Percentiles rank a stretch among this genome's conserved stretches.
Evolutionary conservation across 2,329 filamentous ascomycete genomes (phyloP).

Genomic region (Fusarium clavum): DNA sequence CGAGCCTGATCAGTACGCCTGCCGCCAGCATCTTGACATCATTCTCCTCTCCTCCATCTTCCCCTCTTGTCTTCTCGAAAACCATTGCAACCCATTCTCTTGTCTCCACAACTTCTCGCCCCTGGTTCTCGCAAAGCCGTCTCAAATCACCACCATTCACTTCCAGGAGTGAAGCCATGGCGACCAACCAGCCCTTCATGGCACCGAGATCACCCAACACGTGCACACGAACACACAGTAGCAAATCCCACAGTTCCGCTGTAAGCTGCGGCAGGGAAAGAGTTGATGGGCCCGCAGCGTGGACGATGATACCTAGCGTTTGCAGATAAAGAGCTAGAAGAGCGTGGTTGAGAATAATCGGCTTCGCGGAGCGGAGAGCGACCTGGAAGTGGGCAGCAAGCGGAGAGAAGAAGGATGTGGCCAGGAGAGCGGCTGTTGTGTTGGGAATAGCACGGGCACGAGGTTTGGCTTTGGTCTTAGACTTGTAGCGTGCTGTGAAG

Average conservation of each 20-base stretch:
- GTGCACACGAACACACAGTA: conserved; percentile 74
- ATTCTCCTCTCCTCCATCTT: conserved; percentile 74
- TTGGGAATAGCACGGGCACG: conserved; percentile 74
- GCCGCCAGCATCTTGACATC: conserved; percentile 83
- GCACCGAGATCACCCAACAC: conserved; percentile 73
- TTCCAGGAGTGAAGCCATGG: conserved; percentile 83
- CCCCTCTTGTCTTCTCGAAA: conserved; percentile 71
- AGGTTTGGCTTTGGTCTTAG: conserved; percentile 51
- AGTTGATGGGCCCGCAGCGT: conserved; percentile 84
- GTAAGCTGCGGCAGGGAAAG: conserved; percentile 83
- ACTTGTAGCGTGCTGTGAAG: conserved; percentile 74
- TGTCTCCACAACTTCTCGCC: conserved; percentile 84
- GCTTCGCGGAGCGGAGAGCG: conserved; percentile 63
- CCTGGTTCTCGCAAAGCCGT: conserved; percentile 78
- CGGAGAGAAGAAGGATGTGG: conserved; percentile 85
- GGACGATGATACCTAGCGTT: conserved; percentile 84
- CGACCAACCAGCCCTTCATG: conserved; percentile 80
- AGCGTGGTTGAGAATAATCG: conserved; percentile 77
- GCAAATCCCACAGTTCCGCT: conserved; percentile 83
- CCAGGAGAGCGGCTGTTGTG: conserved; percentile 80
- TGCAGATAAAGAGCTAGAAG: conserved; percentile 85
- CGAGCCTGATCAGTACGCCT: conserved; percentile 79
- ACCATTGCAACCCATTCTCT: conserved; percentile 85
- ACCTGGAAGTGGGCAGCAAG: conserved; percentile 84
- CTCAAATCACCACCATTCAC: conserved; percentile 80